Conservation (phyloP, 441 rosid species). For the Geranium incanum region DNA sequence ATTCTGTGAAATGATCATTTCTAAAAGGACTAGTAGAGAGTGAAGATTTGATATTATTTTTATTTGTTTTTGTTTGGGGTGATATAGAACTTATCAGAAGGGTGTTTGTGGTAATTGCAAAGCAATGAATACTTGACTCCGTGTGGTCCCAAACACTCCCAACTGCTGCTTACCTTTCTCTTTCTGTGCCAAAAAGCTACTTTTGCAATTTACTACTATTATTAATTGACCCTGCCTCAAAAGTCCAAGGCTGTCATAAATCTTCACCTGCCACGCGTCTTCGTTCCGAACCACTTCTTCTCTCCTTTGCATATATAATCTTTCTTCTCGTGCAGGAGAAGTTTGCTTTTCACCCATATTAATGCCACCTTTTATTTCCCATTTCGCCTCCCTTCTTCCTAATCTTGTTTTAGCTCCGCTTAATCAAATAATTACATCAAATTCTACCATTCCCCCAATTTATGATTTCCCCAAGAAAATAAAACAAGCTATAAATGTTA, state of each 20-base stretch:
- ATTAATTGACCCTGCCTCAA: conserved; percentile 6
- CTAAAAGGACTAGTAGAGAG: no score
- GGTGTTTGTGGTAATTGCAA: conserved; percentile 2
- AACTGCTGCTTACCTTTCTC: conserved; percentile 6
- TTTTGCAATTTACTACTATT: conserved; percentile 6
- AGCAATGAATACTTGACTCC: background rate
- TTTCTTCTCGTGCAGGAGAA: background rate
- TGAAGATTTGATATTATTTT: background rate
- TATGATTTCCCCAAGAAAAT: background rate
- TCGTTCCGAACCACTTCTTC: background rate
- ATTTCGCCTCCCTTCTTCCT: background rate
- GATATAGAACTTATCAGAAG: background rate
- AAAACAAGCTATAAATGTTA: no score
- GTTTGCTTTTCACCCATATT: conserved; percentile 5
- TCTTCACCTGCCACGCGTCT: conserved; percentile 9
- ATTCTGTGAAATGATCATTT: no score
- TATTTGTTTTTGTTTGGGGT: background rate
- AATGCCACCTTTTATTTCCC: background rate
- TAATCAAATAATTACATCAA: background rate
- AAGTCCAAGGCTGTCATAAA: conserved; percentile 8
- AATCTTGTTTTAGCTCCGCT: background rate
- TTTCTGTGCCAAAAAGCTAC: conserved; percentile 11
- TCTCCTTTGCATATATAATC: background rate
- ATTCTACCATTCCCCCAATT: background rate
- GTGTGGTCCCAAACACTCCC: background rate